phyloP scores from a whole-genome alignment of 345 rosid species.

The Euphorbia lathyris region DNA sequence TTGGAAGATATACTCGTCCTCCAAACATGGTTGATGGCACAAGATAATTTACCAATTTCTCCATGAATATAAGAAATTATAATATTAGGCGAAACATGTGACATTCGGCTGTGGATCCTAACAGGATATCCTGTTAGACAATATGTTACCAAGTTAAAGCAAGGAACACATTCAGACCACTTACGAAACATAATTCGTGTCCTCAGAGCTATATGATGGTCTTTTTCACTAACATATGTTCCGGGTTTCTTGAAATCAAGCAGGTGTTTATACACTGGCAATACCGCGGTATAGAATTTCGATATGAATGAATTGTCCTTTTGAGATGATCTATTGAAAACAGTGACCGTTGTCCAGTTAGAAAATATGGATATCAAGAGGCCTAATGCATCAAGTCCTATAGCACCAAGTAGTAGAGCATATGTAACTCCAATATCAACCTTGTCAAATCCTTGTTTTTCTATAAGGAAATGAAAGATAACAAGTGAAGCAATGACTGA shows the following conservation, averaged over 20 bases:
- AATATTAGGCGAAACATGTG: neutral
- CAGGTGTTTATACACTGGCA: neutral
- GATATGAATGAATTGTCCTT: conserved; percentile 17
- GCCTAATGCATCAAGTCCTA: conserved; percentile 45
- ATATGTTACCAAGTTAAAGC: conserved; percentile 47
- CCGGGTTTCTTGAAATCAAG: conserved; percentile 18
- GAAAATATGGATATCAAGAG: conserved; percentile 50
- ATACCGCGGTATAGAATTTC: conserved; percentile 1
- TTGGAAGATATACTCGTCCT: too few species aligned
- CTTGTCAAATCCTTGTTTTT: conserved; percentile 24
- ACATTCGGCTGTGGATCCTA: conserved; percentile 20
- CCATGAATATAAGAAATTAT: too few species aligned
- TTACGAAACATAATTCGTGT: conserved; percentile 36
- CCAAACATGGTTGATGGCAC: neutral
- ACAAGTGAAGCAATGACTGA: conserved; percentile 32
- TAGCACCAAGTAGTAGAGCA: conserved; percentile 43
- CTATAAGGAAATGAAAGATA: conserved; percentile 29
- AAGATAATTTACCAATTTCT: neutral
- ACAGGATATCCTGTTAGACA: conserved; percentile 32
- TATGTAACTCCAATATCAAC: conserved; percentile 53
- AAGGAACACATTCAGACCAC: conserved; percentile 51
- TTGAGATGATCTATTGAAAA: conserved; percentile 19
- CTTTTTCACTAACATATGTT: neutral
- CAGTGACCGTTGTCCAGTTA: conserved; percentile 40
- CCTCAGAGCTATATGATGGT: conserved; percentile 19